phyloP scores from a whole-genome alignment of 2,329 filamentous ascomycete species.

The Neonectria punicea region DNA sequence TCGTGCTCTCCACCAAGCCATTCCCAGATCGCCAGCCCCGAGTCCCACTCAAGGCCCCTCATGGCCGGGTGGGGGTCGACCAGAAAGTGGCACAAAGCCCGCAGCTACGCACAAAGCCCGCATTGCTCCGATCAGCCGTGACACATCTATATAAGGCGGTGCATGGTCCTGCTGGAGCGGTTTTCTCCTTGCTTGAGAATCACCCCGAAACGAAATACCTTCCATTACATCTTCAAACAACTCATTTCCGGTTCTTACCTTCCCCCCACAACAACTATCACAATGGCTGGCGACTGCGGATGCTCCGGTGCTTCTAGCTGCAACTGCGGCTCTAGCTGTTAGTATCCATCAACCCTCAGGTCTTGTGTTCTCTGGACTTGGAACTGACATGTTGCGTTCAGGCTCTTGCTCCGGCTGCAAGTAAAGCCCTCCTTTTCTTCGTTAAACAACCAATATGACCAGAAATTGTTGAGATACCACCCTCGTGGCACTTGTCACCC shows the following conservation, averaged over 20 bases:
- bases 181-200: conserved; percentile 24
- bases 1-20: conserved; percentile 27
- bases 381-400: conserved; percentile 31
- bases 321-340: conserved; percentile 52
- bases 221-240: conserved; percentile 4
- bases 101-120: conserved; percentile 28
- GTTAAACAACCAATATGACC: conserved; percentile 23
- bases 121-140: conserved; percentile 15
- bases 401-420: conserved; percentile 48
- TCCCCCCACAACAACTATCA: conserved; percentile 36
- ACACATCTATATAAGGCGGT: conserved; percentile 42
- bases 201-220: conserved; percentile 27
- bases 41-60: conserved; percentile 20
- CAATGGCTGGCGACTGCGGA: conserved; percentile 51
- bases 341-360: conserved; percentile 21
- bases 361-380: background rate
- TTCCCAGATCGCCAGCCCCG: conserved; percentile 32
- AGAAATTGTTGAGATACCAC: conserved; percentile 29
- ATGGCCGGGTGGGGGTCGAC: conserved; percentile 25
- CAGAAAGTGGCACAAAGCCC: conserved; percentile 30
- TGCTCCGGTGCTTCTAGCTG: conserved; percentile 49
- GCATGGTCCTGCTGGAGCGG: conserved; percentile 23
- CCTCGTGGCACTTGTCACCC: conserved; percentile 26
- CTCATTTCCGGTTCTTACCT: conserved; percentile 24
- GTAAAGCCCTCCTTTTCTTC: conserved; percentile 30